Percentiles rank a stretch among this genome's conserved stretches.
Conservation (phyloP, 768 basidiomycete genomes). For the Sporobolomyces pararoseus region DNA sequence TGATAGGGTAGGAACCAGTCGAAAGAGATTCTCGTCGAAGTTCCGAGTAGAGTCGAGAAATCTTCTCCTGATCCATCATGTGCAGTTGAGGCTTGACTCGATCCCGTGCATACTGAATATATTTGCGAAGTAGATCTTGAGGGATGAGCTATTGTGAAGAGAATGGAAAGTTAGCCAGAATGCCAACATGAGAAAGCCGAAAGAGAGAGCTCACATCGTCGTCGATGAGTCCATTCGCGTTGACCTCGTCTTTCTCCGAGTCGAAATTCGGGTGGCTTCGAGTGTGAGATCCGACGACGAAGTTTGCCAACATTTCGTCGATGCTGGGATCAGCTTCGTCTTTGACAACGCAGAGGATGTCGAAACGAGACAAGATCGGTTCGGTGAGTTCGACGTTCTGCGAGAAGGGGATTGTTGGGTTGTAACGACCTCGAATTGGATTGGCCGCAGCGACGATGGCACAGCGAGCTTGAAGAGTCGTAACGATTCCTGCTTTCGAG, state of each 20-base stretch:
- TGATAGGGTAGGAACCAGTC: constrained; percentile 98
- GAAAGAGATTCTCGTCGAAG: constrained; percentile 91
- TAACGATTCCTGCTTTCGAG: constrained; percentile 97
- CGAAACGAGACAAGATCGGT: constrained; percentile 95
- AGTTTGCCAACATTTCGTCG: constrained; percentile 91
- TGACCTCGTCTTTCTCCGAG: constrained; percentile 77
- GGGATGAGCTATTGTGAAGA: constrained; percentile 70
- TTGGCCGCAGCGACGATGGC: constrained; percentile 98
- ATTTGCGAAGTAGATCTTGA: constrained; percentile 91
- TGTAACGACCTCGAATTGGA: constrained; percentile 93
- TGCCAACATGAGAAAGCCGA: neutral
- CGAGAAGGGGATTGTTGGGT: constrained; percentile 95
- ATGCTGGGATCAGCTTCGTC: constrained; percentile 94
- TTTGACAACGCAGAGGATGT: constrained; percentile 96
- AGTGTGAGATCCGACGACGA: constrained; percentile 95
- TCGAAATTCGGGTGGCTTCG: constrained; percentile 87
- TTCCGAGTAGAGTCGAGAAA: constrained; percentile 88
- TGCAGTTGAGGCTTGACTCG: constrained; percentile 87
- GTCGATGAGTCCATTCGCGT: constrained; percentile 72
- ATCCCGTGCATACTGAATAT: constrained; percentile 98
- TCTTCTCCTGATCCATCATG: constrained; percentile 92
- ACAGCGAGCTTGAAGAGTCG: constrained; percentile 94
- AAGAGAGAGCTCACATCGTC: constrained; percentile 38
- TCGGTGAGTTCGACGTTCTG: constrained; percentile 99
- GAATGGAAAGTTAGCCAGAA: neutral